A percentile compares a stretch with the other conserved stretches of the same genome.
Evolutionary conservation across 1,284 basidiomycete genomes (phyloP).

Genomic region (Ustilago nuda): DNA sequence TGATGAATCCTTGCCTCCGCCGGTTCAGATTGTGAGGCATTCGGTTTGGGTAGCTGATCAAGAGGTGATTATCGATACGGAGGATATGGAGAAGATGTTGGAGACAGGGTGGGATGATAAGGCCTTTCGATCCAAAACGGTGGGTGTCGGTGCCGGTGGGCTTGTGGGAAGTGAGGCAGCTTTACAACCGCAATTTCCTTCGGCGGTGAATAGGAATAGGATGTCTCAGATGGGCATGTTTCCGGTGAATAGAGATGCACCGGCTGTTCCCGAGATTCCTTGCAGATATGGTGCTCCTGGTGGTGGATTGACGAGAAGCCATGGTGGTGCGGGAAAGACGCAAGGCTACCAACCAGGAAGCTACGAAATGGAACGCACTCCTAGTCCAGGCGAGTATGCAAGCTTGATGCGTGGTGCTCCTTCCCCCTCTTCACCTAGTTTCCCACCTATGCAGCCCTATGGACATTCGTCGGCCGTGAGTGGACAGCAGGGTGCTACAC

Average conservation of each 20-base stretch:
- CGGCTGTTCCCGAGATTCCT: slow-evolving; percentile 51
- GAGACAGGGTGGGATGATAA: slow-evolving; percentile 61
- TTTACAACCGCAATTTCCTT: slow-evolving; percentile 37
- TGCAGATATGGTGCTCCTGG: slow-evolving; percentile 26
- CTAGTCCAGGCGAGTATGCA: slow-evolving; percentile 53
- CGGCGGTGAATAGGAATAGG: slow-evolving; percentile 36
- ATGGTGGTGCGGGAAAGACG: slow-evolving; percentile 2
- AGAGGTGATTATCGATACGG: slow-evolving; percentile 54
- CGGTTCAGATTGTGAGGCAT: slow-evolving; percentile 59
- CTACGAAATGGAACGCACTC: slow-evolving; percentile 50
- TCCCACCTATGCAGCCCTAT: slow-evolving; percentile 30
- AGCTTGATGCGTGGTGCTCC: slow-evolving; percentile 47
- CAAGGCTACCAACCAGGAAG: slow-evolving; percentile 30
- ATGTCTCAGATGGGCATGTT: slow-evolving; percentile 48
- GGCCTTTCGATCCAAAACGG: slow-evolving; percentile 27
- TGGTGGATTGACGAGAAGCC: slow-evolving; percentile 1
- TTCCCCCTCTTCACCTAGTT: slow-evolving; percentile 41
- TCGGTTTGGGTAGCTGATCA: slow-evolving; percentile 58
- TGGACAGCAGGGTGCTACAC: slow-evolving; percentile 23
- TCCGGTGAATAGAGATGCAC: slow-evolving; percentile 24
- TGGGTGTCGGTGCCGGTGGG: neutral
- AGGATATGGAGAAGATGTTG: slow-evolving; percentile 64
- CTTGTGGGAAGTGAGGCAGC: slow-evolving; percentile 2
- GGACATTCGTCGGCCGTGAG: slow-evolving; percentile 49
- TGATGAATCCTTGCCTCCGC: slow-evolving; percentile 60